Base-by-base conservation (phyloP, 495 filamentous ascomycete species). In the Hamigera avellanea region DNA sequence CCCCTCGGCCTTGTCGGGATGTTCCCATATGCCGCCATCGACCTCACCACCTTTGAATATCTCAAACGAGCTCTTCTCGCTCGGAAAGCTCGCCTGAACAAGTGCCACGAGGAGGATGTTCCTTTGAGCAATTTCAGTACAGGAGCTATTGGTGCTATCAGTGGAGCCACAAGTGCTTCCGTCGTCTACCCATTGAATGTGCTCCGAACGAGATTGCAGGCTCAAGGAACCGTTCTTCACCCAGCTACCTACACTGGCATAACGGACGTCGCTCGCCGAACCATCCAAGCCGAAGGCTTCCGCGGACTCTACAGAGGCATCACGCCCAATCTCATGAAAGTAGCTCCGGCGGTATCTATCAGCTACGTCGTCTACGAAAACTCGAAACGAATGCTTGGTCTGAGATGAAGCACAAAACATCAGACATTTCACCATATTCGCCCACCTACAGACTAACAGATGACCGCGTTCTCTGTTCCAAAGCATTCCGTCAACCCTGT, bases 301-400 rank as follows among this genome's bases (percentile, higher is more conserved):
- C 70, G 81, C 33, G 93, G 91, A 0, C 67, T 99, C 37, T 99
- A 93, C 69, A 94, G 91, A 55, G 91, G 91, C 2, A 65, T 95
- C 40, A 95, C 89, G 18, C 91, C 91, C 17, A 99, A 96, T 49
- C 70, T 99, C 14, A 69, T 96, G 47, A 99, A 99, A 61, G 91
- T 99, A 23, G 86, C 89, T 7, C 91, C 91, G 0, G 89, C 91
- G 32, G 84, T 99, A 16, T 93, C 84, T 41, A 99, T 99, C 57
- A 87, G 89, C 28, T 98, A 94, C 67, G 83, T 96, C 55, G 87
- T 91, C 33, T 98, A 98, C 54, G 91, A 98, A 58, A 94, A 95
- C 50, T 75, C 84, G 34, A 98, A 98, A 66, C 75, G 72, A 36
- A 54, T 80, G 18, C 63, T 95, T 42, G 72, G 77, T 14, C 62